Percentiles rank a stretch among this genome's conserved stretches.
Conservation (phyloP, 164 flowering plant species). For the Buxus sempervirens region DNA sequence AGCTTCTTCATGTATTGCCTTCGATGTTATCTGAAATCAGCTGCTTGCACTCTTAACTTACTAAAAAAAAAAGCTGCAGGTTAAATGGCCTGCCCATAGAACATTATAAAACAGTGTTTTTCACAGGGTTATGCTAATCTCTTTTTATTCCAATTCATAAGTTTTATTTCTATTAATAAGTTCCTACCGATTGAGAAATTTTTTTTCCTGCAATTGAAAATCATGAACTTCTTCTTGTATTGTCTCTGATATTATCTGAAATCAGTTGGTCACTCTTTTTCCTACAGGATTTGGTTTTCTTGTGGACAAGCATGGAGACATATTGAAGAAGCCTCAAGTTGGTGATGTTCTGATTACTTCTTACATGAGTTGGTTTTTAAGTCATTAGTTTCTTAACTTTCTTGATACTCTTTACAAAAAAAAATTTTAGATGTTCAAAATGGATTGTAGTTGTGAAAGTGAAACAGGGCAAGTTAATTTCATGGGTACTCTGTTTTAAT, state of each 20-base stretch:
- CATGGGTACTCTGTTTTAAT: background rate
- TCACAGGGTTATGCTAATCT: background rate
- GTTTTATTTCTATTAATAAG: background rate
- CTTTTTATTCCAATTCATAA: background rate
- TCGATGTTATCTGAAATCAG: conserved; percentile 7
- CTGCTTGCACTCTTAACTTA: conserved; percentile 11
- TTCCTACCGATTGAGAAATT: background rate
- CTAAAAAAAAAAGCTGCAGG: no score
- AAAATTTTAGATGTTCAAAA: background rate
- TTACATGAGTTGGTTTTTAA: background rate
- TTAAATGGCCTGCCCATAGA: no score
- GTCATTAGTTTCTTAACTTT: background rate
- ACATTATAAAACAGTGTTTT: no score
- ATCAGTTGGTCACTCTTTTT: conserved; percentile 9
- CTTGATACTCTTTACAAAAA: background rate
- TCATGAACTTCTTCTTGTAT: background rate
- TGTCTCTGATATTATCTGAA: conserved; percentile 6
- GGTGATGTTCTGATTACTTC: conserved; percentile 25
- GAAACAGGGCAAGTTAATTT: background rate
- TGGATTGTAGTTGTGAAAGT: background rate
- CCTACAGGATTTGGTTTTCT: conserved; percentile 85
- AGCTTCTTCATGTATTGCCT: background rate
- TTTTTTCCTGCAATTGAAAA: background rate
- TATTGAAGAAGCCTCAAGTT: conserved; percentile 90
- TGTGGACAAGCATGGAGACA: conserved; percentile 62